These are phyloP conservation scores for Sambucus nigra DNA, from an alignment of 129 eudicot genomes.

Conservation along the genomic window DNA sequence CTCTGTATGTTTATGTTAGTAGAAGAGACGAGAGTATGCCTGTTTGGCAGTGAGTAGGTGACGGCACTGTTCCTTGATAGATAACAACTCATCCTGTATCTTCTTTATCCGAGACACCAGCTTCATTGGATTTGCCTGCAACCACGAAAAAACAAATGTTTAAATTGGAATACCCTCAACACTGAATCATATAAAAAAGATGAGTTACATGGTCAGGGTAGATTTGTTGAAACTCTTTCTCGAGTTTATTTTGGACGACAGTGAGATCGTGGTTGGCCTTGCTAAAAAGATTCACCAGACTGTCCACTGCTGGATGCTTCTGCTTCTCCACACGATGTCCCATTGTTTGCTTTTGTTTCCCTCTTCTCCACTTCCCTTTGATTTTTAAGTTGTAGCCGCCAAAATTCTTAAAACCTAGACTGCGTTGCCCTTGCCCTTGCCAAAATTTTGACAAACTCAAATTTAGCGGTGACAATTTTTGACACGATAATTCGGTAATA, in stretches of 20 bases:
- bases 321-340: conserved; percentile 14
- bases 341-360: conserved; percentile 15
- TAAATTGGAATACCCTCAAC: no score
- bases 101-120: conserved; percentile 67
- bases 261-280: conserved; percentile 63
- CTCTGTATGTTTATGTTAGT: no score
- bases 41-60: conserved; percentile 84
- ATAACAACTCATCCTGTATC: conserved; percentile 60
- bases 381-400: no score
- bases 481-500: no score
- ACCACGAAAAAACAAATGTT: neutral
- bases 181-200: neutral
- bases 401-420: no score
- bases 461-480: no score
- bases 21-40: conserved; percentile 15
- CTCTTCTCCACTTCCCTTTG: neutral
- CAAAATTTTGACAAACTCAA: no score
- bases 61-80: conserved; percentile 68
- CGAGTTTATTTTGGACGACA: conserved; percentile 43
- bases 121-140: conserved; percentile 89
- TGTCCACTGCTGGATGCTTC: conserved; percentile 46
- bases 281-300: conserved; percentile 37
- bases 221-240: conserved; percentile 54
- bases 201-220: conserved; percentile 60
- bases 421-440: no score